Conservation (phyloP, 768 basidiomycete genomes). For the Leccinum fibrillosum region DNA sequence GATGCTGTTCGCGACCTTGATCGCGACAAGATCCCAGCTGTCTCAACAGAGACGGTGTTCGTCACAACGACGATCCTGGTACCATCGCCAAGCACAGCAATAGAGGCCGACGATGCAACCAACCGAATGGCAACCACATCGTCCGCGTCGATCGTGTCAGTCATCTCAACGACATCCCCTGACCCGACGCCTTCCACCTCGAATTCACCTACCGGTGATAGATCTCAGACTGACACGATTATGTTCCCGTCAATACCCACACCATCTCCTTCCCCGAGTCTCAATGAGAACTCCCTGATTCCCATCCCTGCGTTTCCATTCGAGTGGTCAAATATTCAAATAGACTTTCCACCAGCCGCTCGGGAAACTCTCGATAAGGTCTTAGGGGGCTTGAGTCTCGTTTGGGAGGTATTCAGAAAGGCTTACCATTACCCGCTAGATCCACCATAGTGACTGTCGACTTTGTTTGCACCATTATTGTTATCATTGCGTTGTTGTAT, state of each 20-base stretch:
- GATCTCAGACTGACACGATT: constrained; percentile 8
- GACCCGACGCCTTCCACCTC: constrained; percentile 2
- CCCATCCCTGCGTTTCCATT: constrained; percentile 19
- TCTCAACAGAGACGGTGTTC: constrained; percentile 25
- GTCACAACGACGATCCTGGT: constrained; percentile 28
- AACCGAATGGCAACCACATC: constrained; percentile 2
- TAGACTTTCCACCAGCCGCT: constrained; percentile 25
- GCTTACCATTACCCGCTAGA: constrained; percentile 35
- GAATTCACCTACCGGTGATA: constrained; percentile 7
- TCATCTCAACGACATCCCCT: constrained; percentile 6
- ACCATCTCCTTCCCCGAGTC: constrained; percentile 7
- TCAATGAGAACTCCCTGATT: constrained; percentile 21
- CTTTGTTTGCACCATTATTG: constrained; percentile 6
- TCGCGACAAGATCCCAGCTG: constrained; percentile 1
- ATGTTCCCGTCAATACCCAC: constrained; percentile 13
- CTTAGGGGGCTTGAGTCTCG: constrained; percentile 23
- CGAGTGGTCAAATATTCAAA: constrained; percentile 28
- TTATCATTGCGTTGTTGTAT: constrained; percentile 12
- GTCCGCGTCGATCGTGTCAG: constrained; percentile 7
- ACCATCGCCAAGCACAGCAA: constrained; percentile 5
- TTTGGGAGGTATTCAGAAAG: constrained; percentile 32
- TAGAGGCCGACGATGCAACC: not conserved
- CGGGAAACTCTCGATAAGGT: constrained; percentile 23
- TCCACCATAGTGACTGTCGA: constrained; percentile 23
- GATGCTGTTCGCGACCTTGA: constrained; percentile 5